Evolutionary conservation across 2,329 filamentous ascomycete genomes (phyloP), one percentile per base, ranked within the genome.

Genomic region (Claviceps sp.): DNA sequence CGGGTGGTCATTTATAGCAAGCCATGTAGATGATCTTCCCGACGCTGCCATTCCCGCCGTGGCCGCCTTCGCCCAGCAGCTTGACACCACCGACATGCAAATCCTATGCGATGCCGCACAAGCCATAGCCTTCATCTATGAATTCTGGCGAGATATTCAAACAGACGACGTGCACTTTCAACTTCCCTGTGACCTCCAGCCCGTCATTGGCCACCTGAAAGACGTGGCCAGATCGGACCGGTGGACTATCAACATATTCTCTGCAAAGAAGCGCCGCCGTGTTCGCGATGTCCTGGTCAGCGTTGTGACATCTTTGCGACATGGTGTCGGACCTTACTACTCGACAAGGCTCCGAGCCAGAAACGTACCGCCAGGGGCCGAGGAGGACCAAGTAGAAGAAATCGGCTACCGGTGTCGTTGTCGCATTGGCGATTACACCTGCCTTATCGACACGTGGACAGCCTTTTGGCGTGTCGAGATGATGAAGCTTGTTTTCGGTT

Each of bases 11-110:
- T 85, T 91, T 56, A 76, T 94, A 5, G 86, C 85, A 5, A 89
- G 85, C 4, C 79, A 86, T 54, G 71, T 91, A 6, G 83, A 89
- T 3, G 86, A 91, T 59, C 73, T 89, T 44, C 80, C 86, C 58
- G 76, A 78, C 16, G 75, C 82, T 54, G 87, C 84, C 36, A 82
- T 88, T 56, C 70, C 79, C 29, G 84, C 86, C 16, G 78, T 93
- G 59, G 85, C 93, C 50, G 82, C 84, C 2, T 88, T 95, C 59
- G 82, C 87, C 43, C 88, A 95, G 47, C 89, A 95, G 66, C 82
- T 95, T 17, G 82, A 90, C 54, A 88, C 85, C 63, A 75, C 75
- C 36, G 82, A 88, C 53, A 71, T 81, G 1, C 72, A 77, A 8
- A 86, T 95, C 1, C 87, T 93, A 61, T 80, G 88, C 45, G 80